Conservation (phyloP, 2,329 filamentous ascomycete species). For the Diaporthe eres region DNA sequence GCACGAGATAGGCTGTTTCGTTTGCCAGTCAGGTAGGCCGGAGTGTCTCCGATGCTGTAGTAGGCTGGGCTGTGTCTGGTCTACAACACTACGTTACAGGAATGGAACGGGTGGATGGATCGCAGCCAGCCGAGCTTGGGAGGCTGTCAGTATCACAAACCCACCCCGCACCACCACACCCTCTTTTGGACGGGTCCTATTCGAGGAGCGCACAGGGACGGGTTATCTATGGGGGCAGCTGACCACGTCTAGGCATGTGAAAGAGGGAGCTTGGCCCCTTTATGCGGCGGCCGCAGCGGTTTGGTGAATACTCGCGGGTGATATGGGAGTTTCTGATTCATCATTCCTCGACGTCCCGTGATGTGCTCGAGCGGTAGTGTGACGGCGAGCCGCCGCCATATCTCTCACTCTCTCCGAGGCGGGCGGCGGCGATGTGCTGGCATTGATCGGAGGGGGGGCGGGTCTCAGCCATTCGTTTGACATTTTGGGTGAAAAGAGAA, state of each 20-base stretch:
- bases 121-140: conserved; percentile 15
- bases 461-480: background rate
- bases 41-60: background rate
- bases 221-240: background rate
- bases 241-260: conserved; percentile 15
- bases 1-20: background rate
- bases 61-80: too few relatives aligned
- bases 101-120: background rate
- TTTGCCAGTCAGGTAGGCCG: background rate
- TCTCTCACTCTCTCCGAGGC: background rate
- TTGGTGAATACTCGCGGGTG: background rate
- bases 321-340: conserved; percentile 14
- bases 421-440: conserved; percentile 9
- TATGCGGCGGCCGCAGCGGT: conserved; percentile 13
- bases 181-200: background rate
- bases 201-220: conserved; percentile 13
- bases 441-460: background rate
- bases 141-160: conserved; percentile 15
- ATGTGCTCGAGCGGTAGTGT: conserved; percentile 14
- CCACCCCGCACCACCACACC: conserved; percentile 31
- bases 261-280: conserved; percentile 1
- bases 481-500: too few relatives aligned
- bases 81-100: background rate
- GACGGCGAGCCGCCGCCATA: background rate
- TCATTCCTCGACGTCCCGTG: conserved; percentile 25